Evolutionary conservation across 192 early-diverging fungal genomes (phyloP), one percentile per base, ranked within the genome.

Genomic region (Phlyctochytrium arcticum): DNA sequence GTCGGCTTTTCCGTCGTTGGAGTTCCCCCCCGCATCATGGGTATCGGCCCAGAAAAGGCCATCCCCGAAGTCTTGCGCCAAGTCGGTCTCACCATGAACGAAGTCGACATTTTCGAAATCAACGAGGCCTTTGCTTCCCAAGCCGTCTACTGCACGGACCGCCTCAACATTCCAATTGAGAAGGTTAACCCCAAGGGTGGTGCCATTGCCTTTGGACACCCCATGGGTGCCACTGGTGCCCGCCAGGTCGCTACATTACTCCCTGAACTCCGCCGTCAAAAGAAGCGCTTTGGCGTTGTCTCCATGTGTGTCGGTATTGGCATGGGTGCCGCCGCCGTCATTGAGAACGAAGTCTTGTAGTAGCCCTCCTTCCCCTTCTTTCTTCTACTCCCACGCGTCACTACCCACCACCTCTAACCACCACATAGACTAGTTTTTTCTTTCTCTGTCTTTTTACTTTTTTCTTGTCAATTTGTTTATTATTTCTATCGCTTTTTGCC

Each of bases 41-140:
- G 96, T 73, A 85, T 98, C 53, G 96, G 96, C 26, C 96, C 95
- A 8, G 96, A 93, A 19, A 84, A 84, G 57, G 95, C 96, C 36
- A 95, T 99, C 74, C 96, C 96, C 17, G 84, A 79, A 1, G 92
- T 90, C 37, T 76, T 92, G 62, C 78, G 89, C 72, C 88, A 90
- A 73, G 85, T 89, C 31, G 90, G 91, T 3, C 71, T 97, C 61
- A 74, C 65, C 32, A 48, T 90, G 47, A 73, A 82, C 47, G 91
- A 97, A 69, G 83, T 97, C 32, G 94, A 90, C 61, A 74, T 96
- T 58, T 90, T 79, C 59, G 94, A 98, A 67, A 87, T 98, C 65
- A 98, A 98, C 80, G 96, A 97, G 80, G 96, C 96, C 24, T 97
- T 98, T 78, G 96, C 96, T 31, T 97, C 93, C 53, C 94, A 98